phyloP scores from a whole-genome alignment of 768 basidiomycete species.

The Suillus ampliporus region DNA sequence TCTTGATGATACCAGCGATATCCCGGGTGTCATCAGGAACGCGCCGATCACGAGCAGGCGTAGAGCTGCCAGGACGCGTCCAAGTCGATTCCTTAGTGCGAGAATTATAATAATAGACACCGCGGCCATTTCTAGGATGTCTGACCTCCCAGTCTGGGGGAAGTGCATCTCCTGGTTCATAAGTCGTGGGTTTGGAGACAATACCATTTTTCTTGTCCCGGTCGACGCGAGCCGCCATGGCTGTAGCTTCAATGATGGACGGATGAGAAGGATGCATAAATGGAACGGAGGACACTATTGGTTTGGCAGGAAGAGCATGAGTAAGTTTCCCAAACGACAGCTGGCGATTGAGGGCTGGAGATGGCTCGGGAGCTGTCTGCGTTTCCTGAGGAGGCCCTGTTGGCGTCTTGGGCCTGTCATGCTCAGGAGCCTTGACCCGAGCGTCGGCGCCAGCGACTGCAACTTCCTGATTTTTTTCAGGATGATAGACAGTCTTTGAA shows the following conservation, averaged over 20 bases:
- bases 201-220: slow-evolving; percentile 51
- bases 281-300: slow-evolving; percentile 54
- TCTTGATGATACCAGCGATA: slow-evolving; percentile 30
- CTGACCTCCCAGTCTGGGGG: slow-evolving; percentile 69
- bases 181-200: slow-evolving; percentile 26
- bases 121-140: slow-evolving; percentile 52
- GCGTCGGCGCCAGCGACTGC: slow-evolving; percentile 9
- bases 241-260: slow-evolving; percentile 63
- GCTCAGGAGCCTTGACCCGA: slow-evolving; percentile 12
- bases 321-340: slow-evolving; percentile 49
- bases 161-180: slow-evolving; percentile 42
- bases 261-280: slow-evolving; percentile 61
- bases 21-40: slow-evolving; percentile 32
- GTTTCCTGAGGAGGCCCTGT: slow-evolving; percentile 16
- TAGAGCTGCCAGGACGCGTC: slow-evolving; percentile 51
- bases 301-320: slow-evolving; percentile 76
- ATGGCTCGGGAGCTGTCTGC: slow-evolving; percentile 24
- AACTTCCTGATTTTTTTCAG: slow-evolving; percentile 21
- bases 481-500: slow-evolving; percentile 20
- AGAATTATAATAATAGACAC: slow-evolving; percentile 62
- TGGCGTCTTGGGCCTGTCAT: slow-evolving; percentile 17
- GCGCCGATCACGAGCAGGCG: slow-evolving; percentile 29
- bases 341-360: slow-evolving; percentile 30
- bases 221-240: slow-evolving; percentile 56
- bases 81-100: slow-evolving; percentile 64